Conservation (phyloP, 441 rosid genomes). For the Arabidopsis lyrata region DNA sequence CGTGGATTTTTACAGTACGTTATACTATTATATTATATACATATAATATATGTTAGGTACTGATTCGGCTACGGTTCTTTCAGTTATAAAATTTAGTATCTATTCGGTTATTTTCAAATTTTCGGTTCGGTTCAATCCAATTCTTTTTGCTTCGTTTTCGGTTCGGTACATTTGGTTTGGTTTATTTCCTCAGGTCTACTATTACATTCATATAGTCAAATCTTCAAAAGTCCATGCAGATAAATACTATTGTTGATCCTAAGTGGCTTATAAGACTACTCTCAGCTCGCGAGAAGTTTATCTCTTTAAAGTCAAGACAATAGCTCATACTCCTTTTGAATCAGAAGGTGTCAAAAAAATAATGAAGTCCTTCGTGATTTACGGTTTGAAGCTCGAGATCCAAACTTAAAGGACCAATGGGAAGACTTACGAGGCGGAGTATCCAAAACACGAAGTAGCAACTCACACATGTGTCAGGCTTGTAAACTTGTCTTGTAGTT, state of each 20-base stretch:
- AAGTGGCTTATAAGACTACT: not conserved
- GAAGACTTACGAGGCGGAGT: not conserved
- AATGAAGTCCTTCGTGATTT: not conserved
- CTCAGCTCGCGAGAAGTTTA: not conserved
- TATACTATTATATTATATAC: too few relatives aligned
- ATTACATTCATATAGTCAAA: constrained; percentile 3
- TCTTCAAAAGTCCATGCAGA: constrained; percentile 5
- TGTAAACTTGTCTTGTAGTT: not conserved
- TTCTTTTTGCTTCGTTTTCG: too few relatives aligned
- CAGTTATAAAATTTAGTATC: too few relatives aligned
- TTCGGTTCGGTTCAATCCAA: too few relatives aligned
- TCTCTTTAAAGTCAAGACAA: not conserved
- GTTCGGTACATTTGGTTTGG: too few relatives aligned
- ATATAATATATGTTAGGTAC: too few relatives aligned
- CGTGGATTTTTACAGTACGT: too few relatives aligned
- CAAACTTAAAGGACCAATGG: not conserved
- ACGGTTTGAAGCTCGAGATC: not conserved
- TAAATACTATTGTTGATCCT: not conserved
- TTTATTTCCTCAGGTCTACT: too few relatives aligned
- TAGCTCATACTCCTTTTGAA: not conserved
- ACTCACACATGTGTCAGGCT: not conserved
- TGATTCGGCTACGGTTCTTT: too few relatives aligned
- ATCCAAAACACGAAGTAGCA: not conserved
- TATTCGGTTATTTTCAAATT: too few relatives aligned
- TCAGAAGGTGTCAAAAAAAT: not conserved